A percentile compares a stretch with the other conserved stretches of the same genome.
Conservation (phyloP, 2,329 filamentous ascomycete genomes). For the Hirsutella rhossiliensis region DNA sequence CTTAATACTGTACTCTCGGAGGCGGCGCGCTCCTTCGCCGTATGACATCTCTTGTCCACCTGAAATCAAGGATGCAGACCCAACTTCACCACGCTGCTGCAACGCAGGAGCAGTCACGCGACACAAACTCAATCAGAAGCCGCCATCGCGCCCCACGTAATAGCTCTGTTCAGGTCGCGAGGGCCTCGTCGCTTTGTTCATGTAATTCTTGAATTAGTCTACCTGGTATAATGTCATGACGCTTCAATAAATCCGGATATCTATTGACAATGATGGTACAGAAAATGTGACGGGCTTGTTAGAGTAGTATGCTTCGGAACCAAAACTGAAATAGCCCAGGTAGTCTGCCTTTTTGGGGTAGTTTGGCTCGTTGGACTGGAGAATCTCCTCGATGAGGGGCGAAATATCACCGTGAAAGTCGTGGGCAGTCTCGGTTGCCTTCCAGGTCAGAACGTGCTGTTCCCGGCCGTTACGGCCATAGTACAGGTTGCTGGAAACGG, state of each 20-base stretch:
- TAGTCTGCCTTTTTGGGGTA: constrained; percentile 30
- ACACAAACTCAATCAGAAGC: too few species aligned
- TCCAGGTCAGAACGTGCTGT: constrained; percentile 34
- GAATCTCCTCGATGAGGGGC: constrained; percentile 29
- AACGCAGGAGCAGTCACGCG: too few species aligned
- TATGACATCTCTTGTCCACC: too few species aligned
- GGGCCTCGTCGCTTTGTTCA: too few species aligned
- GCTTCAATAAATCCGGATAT: constrained; percentile 12
- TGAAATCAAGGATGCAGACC: too few species aligned
- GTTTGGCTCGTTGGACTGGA: constrained; percentile 16
- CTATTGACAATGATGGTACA: constrained; percentile 25
- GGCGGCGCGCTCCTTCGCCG: too few species aligned
- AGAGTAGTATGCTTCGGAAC: constrained; percentile 35
- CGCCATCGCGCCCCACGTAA: too few species aligned
- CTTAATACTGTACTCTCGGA: too few species aligned
- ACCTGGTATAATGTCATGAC: background rate
- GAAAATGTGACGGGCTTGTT: constrained; percentile 33
- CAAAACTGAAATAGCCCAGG: constrained; percentile 39
- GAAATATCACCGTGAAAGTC: constrained; percentile 34
- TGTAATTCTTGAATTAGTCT: background rate
- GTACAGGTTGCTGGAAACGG: constrained; percentile 25
- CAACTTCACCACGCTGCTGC: too few species aligned
- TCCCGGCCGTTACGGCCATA: constrained; percentile 22
- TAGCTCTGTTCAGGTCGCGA: too few species aligned
- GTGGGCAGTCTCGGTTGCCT: constrained; percentile 20